Evolutionary conservation across 2,329 filamentous ascomycete genomes (phyloP), one percentile per base, ranked within the genome.

Genomic region (Mariannaea elegans): DNA sequence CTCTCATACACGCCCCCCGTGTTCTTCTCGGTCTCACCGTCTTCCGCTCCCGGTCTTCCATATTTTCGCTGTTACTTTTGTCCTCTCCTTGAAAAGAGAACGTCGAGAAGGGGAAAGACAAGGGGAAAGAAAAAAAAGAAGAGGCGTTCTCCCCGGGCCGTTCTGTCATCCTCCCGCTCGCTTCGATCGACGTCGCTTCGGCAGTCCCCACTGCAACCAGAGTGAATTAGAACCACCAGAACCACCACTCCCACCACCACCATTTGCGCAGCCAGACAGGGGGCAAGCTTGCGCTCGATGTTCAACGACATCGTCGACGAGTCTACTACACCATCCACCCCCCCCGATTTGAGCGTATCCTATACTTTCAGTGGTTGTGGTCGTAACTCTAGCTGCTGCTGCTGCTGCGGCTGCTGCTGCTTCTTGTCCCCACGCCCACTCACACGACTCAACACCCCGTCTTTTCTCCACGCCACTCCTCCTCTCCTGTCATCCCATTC

Each of bases 231-330:
- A 44, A 48, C 54, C 60, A 58, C 62, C 64, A 68, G 49, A 63
- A 65, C 61, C 61, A 65, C 66, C 66, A 63, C 64, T 58, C 65
- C 67, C 67, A 69, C 65, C 66, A 69, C 65, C 66, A 68, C 67
- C 47, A 63, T 59, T 53, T 58, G 62, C 64, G 63, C 65, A 69
- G 63, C 65, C 61, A 59, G 57, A 56, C 65, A 69, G 67, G 67
- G 67, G 67, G 7, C 56, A 56, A 56, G 60, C 32, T 34, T 42
- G 50, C 54, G 56, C 46, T 68, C 62, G 55, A 69, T 69, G 66
- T 60, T 41, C 53, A 41, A 56, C 48, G 45, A 68, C 56, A 34
- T 39, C 45, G 41, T 44, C n/a, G 41, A 44, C 41, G 41, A 44
- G 23, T 16, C 6, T 27, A 5, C 41, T n/a, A 31, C 32, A 16